These are phyloP conservation scores for Talaromyces sp. DNA, from an alignment of 2,329 filamentous ascomycete species.

Conservation along the genomic window DNA sequence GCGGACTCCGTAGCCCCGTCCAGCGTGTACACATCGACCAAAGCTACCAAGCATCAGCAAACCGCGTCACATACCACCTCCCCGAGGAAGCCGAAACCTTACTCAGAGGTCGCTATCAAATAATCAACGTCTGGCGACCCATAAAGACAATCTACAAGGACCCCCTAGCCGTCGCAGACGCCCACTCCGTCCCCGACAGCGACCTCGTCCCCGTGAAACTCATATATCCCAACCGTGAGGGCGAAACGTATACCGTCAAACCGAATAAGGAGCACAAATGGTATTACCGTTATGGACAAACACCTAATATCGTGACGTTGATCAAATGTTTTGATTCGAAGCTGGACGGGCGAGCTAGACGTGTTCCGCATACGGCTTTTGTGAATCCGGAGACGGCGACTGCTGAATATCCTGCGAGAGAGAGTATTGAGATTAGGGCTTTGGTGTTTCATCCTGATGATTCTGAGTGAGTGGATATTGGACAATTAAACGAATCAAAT, in stretches of 20 bases:
- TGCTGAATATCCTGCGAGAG: slow-evolving; percentile 27
- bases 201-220: slow-evolving; percentile 48
- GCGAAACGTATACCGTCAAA: slow-evolving; percentile 48
- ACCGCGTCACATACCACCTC: slow-evolving; percentile 42
- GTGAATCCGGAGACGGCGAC: slow-evolving; percentile 43
- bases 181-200: slow-evolving; percentile 45
- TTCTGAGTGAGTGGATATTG: slow-evolving; percentile 18
- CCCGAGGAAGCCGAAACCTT: slow-evolving; percentile 41
- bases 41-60: slow-evolving; percentile 41
- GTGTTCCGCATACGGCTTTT: slow-evolving; percentile 56
- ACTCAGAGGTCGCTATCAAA: slow-evolving; percentile 43
- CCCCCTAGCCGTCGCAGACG: slow-evolving; percentile 52
- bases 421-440: slow-evolving; percentile 55
- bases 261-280: slow-evolving; percentile 44
- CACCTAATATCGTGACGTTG: slow-evolving; percentile 51
- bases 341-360: slow-evolving; percentile 49
- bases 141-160: slow-evolving; percentile 49
- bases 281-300: slow-evolving; percentile 51
- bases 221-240: slow-evolving; percentile 49
- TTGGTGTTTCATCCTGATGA: slow-evolving; percentile 49
- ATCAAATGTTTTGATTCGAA: slow-evolving; percentile 61
- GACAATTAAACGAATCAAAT: background rate
- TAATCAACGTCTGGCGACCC: slow-evolving; percentile 51
- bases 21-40: slow-evolving; percentile 51
- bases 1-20: slow-evolving; percentile 39